Evolutionary conservation across 768 basidiomycete genomes (phyloP).

Genomic region (Suillus sp.): DNA sequence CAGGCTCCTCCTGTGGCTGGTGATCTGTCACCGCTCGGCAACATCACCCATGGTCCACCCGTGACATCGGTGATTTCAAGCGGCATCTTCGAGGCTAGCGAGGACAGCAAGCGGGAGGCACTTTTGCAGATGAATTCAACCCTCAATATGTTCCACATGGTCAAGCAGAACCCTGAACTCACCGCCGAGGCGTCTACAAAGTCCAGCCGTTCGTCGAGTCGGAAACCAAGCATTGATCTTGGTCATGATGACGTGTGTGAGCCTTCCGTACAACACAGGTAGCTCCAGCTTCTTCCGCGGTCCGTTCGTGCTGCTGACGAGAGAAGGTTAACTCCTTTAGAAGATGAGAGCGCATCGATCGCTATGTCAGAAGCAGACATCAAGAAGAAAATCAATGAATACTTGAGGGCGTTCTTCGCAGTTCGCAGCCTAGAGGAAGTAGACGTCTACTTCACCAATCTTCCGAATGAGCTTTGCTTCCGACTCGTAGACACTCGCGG

Average conservation of each 20-base stretch:
- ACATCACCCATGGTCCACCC: slow-evolving; percentile 71
- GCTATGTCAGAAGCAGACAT: slow-evolving; percentile 71
- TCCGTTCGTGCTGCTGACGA: slow-evolving; percentile 60
- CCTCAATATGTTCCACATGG: slow-evolving; percentile 88
- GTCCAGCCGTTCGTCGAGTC: slow-evolving; percentile 51
- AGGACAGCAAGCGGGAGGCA: slow-evolving; percentile 68
- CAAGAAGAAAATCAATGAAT: slow-evolving; percentile 75
- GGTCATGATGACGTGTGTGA: slow-evolving; percentile 48
- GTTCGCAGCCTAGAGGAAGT: slow-evolving; percentile 86
- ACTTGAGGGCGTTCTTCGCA: slow-evolving; percentile 84
- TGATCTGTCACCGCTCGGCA: slow-evolving; percentile 86
- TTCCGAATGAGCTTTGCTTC: slow-evolving; percentile 65
- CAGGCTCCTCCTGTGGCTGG: slow-evolving; percentile 77
- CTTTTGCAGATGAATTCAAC: slow-evolving; percentile 79
- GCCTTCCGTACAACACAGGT: slow-evolving; percentile 58
- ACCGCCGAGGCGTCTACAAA: slow-evolving; percentile 54
- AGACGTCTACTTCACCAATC: slow-evolving; percentile 80
- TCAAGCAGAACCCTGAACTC: slow-evolving; percentile 63
- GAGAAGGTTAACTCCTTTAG: slow-evolving; percentile 46
- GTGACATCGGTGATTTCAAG: slow-evolving; percentile 83
- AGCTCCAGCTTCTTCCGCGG: slow-evolving; percentile 75
- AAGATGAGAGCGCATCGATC: slow-evolving; percentile 40
- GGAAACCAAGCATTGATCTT: slow-evolving; percentile 54
- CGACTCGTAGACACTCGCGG: slow-evolving; percentile 70
- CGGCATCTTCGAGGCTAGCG: slow-evolving; percentile 72